These are phyloP conservation scores for Ceratocystis cacaofunesta DNA, from an alignment of 2,329 filamentous ascomycete genomes.

Conservation along the genomic window DNA sequence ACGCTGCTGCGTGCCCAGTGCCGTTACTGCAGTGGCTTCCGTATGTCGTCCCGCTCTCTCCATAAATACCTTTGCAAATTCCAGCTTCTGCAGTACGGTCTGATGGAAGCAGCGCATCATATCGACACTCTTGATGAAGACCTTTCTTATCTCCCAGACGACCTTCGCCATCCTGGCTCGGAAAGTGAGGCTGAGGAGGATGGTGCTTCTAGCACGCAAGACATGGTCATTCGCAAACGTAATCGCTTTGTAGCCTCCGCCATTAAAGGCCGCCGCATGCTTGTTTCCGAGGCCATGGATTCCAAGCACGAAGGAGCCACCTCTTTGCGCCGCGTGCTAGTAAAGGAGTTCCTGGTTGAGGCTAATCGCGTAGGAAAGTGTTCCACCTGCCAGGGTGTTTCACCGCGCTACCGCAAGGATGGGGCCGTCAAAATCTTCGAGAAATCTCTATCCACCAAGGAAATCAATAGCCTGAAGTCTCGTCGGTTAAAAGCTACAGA, in stretches of 20 bases:
- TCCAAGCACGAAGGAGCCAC: slow-evolving; percentile 73
- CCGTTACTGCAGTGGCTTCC: slow-evolving; percentile 77
- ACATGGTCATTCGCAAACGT: slow-evolving; percentile 37
- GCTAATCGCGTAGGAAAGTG: slow-evolving; percentile 60
- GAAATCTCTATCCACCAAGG: slow-evolving; percentile 58
- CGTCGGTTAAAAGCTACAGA: slow-evolving; percentile 52
- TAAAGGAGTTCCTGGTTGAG: slow-evolving; percentile 67
- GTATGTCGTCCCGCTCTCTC: slow-evolving; percentile 59
- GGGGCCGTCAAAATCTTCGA: slow-evolving; percentile 88
- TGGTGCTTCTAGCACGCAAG: slow-evolving; percentile 35
- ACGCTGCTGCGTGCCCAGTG: slow-evolving; percentile 77
- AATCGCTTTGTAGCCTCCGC: slow-evolving; percentile 52
- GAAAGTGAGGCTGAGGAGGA: slow-evolving; percentile 51
- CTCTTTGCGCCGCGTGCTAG: slow-evolving; percentile 57
- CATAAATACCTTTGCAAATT: slow-evolving; percentile 74
- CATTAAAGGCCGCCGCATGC: slow-evolving; percentile 30
- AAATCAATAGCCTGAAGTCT: slow-evolving; percentile 62
- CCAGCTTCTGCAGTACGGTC: slow-evolving; percentile 67
- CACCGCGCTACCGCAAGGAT: slow-evolving; percentile 76
- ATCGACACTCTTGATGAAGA: slow-evolving; percentile 40
- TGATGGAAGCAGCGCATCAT: slow-evolving; percentile 52
- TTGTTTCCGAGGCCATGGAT: slow-evolving; percentile 43
- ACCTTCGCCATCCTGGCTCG: slow-evolving; percentile 28
- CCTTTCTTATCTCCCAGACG: slow-evolving; percentile 28
- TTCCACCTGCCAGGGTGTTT: slow-evolving; percentile 50